Percentiles rank a stretch among this genome's conserved stretches.
phyloP scores from a whole-genome alignment of 2,329 filamentous ascomycete species.

The Didymella segeticola region DNA sequence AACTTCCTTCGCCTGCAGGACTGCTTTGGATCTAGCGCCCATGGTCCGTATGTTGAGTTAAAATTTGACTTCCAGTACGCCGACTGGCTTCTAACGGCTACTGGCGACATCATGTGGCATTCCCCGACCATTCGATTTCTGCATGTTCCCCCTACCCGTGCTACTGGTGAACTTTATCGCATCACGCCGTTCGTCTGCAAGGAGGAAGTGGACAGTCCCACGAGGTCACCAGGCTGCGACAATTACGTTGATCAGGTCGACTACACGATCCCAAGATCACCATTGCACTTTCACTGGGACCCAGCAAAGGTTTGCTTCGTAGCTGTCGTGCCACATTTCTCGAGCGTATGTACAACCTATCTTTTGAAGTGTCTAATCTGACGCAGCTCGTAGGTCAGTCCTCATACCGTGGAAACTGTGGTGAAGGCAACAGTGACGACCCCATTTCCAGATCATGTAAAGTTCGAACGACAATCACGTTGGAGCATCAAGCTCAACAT shows the following conservation, averaged over 20 bases:
- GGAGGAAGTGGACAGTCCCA: background rate
- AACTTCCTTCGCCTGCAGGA: slow-evolving; percentile 45
- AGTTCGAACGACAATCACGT: slow-evolving; percentile 40
- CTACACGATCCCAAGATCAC: slow-evolving; percentile 19
- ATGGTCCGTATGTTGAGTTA: slow-evolving; percentile 24
- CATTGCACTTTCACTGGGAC: slow-evolving; percentile 30
- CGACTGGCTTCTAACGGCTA: slow-evolving; percentile 18
- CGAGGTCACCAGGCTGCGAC: background rate
- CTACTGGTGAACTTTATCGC: slow-evolving; percentile 26
- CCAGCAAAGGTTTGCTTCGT: slow-evolving; percentile 25
- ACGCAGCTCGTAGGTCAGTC: background rate
- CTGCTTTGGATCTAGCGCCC: slow-evolving; percentile 34
- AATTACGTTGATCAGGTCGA: slow-evolving; percentile 14
- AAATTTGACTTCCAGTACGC: slow-evolving; percentile 15
- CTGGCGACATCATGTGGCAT: slow-evolving; percentile 31
- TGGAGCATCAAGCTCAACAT: slow-evolving; percentile 33
- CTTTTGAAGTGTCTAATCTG: background rate
- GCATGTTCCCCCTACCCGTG: slow-evolving; percentile 18
- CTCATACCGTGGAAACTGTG: slow-evolving; percentile 16
- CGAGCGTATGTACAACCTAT: background rate
- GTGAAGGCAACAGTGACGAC: slow-evolving; percentile 24
- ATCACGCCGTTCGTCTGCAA: slow-evolving; percentile 24
- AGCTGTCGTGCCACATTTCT: slow-evolving; percentile 21
- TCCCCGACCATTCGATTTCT: slow-evolving; percentile 28
- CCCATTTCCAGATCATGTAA: slow-evolving; percentile 34